Evolutionary conservation across 2,329 filamentous ascomycete genomes (phyloP).

Genomic region (Aspergillus sp.): DNA sequence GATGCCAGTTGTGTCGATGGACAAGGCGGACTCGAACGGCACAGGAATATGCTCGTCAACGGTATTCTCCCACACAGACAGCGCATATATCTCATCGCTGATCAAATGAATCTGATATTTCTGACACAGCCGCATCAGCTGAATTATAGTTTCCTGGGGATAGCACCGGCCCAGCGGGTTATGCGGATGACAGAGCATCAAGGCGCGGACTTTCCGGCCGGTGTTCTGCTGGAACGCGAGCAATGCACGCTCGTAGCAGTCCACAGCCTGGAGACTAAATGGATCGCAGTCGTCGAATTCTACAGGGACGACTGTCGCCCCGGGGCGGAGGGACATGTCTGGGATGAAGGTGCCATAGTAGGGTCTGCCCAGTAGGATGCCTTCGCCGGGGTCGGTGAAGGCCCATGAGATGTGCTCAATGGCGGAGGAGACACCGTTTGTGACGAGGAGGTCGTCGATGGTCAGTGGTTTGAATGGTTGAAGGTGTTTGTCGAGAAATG

Average conservation of each 20-base stretch:
- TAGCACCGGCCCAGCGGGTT: slow-evolving; percentile 57
- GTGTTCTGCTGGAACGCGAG: slow-evolving; percentile 36
- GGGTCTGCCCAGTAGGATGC: slow-evolving; percentile 38
- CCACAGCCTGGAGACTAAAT: slow-evolving; percentile 43
- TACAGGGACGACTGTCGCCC: slow-evolving; percentile 47
- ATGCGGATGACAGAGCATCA: slow-evolving; percentile 56
- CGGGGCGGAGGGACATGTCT: slow-evolving; percentile 49
- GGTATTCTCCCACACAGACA: slow-evolving; percentile 50
- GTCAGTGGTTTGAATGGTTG: slow-evolving; percentile 30
- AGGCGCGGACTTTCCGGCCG: slow-evolving; percentile 47
- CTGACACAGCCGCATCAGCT: slow-evolving; percentile 53
- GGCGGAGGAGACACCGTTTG: slow-evolving; percentile 38
- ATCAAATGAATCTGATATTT: slow-evolving; percentile 56
- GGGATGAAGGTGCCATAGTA: slow-evolving; percentile 53
- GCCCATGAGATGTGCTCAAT: slow-evolving; percentile 40
- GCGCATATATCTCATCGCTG: slow-evolving; percentile 61
- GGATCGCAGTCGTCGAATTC: slow-evolving; percentile 50
- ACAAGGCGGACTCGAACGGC: slow-evolving; percentile 50
- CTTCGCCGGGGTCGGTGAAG: slow-evolving; percentile 38
- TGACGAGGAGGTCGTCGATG: slow-evolving; percentile 33
- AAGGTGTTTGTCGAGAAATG: slow-evolving; percentile 38
- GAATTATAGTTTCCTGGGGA: slow-evolving; percentile 41
- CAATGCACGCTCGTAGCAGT: slow-evolving; percentile 49
- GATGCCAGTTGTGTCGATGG: slow-evolving; percentile 46
- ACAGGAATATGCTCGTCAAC: slow-evolving; percentile 10